Percentiles rank a stretch among this genome's conserved stretches.
Evolutionary conservation across 257 asterid genomes (phyloP).

Genomic region (Handroanthus guayacan): DNA sequence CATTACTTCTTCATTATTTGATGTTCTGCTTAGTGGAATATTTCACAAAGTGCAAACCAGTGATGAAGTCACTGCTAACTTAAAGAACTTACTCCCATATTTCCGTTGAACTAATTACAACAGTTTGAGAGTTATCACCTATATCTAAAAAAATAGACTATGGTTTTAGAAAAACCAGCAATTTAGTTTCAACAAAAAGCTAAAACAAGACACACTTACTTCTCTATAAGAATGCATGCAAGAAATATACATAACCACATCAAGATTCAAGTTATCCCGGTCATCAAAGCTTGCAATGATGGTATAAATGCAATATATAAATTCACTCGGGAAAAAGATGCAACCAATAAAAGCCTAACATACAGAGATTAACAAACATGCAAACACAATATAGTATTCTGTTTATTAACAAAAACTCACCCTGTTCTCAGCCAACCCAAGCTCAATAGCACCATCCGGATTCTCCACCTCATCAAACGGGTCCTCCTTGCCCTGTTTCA

Average conservation of each 20-base stretch:
- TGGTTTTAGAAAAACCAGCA: not conserved
- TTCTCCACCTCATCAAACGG: slow-evolving; percentile 52
- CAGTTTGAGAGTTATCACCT: not conserved
- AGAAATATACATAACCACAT: not conserved
- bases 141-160: not conserved
- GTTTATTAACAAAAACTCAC: slow-evolving; percentile 42
- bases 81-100: not conserved
- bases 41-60: not conserved
- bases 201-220: not conserved
- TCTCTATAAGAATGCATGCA: not conserved
- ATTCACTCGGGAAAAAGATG: not conserved
- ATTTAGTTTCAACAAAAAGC: not conserved
- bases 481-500: slow-evolving; percentile 55
- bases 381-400: not conserved
- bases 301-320: not conserved
- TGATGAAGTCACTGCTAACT: not conserved
- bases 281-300: not conserved
- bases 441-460: slow-evolving; percentile 69
- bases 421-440: slow-evolving; percentile 61
- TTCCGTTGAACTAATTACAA: no score
- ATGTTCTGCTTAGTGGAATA: not conserved
- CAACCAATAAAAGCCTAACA: not conserved
- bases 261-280: not conserved
- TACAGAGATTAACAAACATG: not conserved
- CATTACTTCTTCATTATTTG: not conserved